These are phyloP conservation scores for Fusarium sp. DNA, from an alignment of 2,329 filamentous ascomycete species.

Conservation along the genomic window DNA sequence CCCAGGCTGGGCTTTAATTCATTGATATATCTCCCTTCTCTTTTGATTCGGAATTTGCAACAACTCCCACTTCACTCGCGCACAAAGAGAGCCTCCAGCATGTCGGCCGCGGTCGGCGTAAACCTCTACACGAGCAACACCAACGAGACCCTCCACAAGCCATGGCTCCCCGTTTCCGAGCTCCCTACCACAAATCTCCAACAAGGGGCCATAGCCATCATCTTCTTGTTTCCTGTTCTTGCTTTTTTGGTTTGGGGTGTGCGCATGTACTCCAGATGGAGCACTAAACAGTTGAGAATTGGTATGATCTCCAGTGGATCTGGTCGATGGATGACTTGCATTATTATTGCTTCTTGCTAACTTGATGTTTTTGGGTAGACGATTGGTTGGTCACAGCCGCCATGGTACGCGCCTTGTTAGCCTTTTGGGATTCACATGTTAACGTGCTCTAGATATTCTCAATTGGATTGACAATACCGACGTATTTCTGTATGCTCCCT, in stretches of 20 bases:
- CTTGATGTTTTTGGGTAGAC: conserved; percentile 5
- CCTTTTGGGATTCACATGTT: neutral
- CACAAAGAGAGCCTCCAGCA: neutral
- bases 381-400: conserved; percentile 33
- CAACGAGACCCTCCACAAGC: conserved; percentile 11
- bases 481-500: conserved; percentile 29
- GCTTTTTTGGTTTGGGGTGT: conserved; percentile 26
- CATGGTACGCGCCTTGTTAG: conserved; percentile 17
- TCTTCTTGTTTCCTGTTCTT: conserved; percentile 33
- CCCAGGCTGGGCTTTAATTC: neutral
- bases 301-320: conserved; percentile 17
- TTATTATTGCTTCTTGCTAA: conserved; percentile 1
- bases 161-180: conserved; percentile 23
- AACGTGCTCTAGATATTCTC: conserved; percentile 22
- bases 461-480: conserved; percentile 24
- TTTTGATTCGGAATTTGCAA: neutral
- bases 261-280: conserved; percentile 34
- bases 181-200: conserved; percentile 32
- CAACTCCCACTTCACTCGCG: neutral
- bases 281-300: conserved; percentile 32
- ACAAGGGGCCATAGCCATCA: conserved; percentile 33
- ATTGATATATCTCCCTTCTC: neutral
- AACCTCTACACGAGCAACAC: neutral
- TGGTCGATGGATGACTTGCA: neutral
- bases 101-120: conserved; percentile 2